Evolutionary conservation across 345 rosid species (phyloP), one percentile per base, ranked within the genome.

Genomic region (Litchi chinensis): DNA sequence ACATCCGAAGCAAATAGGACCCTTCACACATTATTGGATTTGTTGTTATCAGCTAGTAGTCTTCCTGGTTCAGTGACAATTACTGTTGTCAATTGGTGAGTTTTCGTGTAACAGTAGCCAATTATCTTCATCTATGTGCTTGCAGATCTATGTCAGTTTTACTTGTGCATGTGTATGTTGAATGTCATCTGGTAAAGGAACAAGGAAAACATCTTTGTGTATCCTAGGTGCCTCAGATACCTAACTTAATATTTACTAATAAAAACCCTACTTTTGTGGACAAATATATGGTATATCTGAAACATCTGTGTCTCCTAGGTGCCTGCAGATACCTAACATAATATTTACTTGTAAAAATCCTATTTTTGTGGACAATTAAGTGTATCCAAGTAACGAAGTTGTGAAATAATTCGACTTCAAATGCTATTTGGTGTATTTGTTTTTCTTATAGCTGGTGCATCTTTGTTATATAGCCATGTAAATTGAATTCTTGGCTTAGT

Each of bases 21-120:
- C 63, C 80, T 93, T 67, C 87, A 67, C 71, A 79, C 83, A 81
- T 81, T 93, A 67, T 73, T 92, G 82, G 90, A 93, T 80, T 82
- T 92, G 82, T 82, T 95, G 82, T 87, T 79, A 81, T 83, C 93
- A 57, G 84, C 93, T 65, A 67, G 82, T 71, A 88, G 84, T 81
- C 89, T 88, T 69, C 92, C 95, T 57, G 97, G 96, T 72, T 80
- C 87, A 82, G 68, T 95, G 86, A 87, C 86, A 68, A 88, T 93
- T 79, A 67, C 93, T 26, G 78, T 90, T 82, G 82, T 95, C 75
- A 87, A 88, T 89, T 90, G 99, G 99, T 95, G 94, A 88, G 98
- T 85, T 80, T 81, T 77, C 82, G 78, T 59, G 72, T 80, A 32
- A 79, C 44, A 65, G 52, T 80, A 48, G 62, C 50, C 67, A 77